Evolutionary conservation across 441 rosid genomes (phyloP), one percentile per base, ranked within the genome.

Genomic region (Gossypium lobatum): DNA sequence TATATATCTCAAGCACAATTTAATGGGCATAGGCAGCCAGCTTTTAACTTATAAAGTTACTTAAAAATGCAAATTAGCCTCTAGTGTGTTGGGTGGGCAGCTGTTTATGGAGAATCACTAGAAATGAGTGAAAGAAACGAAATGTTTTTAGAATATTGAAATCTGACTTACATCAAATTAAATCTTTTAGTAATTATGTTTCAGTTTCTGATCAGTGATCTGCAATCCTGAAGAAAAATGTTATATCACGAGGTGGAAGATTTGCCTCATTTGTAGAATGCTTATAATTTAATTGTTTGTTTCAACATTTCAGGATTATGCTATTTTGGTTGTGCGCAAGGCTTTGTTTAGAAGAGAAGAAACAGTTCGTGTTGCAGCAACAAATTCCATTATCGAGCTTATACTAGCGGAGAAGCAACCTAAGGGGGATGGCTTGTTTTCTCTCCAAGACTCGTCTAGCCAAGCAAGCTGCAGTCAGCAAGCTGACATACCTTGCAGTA

Each of bases 381-480:
- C 88, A 18, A 84, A 82, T 77, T 87, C 89, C 26, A 76, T 87
- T 75, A 72, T 80, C 69, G 85, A 85, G 78, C 86, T 91, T 74
- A 85, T 89, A 78, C 78, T 91, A 78, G 84, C 86, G 50, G 96
- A 93, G 77, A 89, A 88, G 77, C 86, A 87, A 76, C 79, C 86
- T 76, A 86, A 78, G 75, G 77, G 65, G 76, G 84, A 81, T 67
- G 77, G 83, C 73, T 77, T 73, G 54, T 75, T 89, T 79, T 79
- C 85, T 75, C 76, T 84, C 73, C 91, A 87, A 84, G 96, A 93
- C 79, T 88, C 97, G 39, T 87, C 92, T 76, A 93, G 93, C 85
- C 95, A 91, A 85, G 92, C 96, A 75, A 88, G 96, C 76, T 73
- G 88, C 85, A 93, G 96, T 82, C 97, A 91, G 84, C 91, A 89